Percentiles rank a stretch among this genome's conserved stretches.
Evolutionary conservation across 768 basidiomycete genomes (phyloP).

Genomic region (Kwoniella botswanensis): DNA sequence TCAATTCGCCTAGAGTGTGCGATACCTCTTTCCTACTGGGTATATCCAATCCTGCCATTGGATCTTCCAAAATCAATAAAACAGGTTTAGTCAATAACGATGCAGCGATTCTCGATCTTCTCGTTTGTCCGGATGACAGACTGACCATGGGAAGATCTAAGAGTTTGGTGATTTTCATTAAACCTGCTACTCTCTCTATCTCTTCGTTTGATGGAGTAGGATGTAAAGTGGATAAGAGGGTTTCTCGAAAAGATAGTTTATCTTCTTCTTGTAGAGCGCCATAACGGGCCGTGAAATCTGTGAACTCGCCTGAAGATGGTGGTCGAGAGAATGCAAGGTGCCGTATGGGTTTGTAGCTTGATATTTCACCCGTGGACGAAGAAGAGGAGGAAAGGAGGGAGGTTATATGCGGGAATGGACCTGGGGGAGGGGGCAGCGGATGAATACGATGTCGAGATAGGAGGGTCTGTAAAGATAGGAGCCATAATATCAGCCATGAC

Average conservation of each 20-base stretch:
- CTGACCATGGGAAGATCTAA: conserved; percentile 85
- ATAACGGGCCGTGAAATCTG: conserved; percentile 91
- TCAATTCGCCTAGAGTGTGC: conserved; percentile 48
- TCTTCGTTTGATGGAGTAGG: conserved; percentile 34
- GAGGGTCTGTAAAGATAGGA: conserved; percentile 62
- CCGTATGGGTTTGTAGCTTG: conserved; percentile 69
- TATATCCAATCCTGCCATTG: conserved; percentile 61
- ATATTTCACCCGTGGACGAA: conserved; percentile 63
- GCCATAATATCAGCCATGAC: no score
- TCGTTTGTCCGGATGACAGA: conserved; percentile 88
- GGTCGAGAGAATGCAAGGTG: conserved; percentile 58
- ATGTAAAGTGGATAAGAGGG: conserved; percentile 58
- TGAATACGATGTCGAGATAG: conserved; percentile 73
- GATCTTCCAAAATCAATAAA: conserved; percentile 87
- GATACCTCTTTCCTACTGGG: conserved; percentile 48
- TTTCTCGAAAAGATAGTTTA: conserved; percentile 73
- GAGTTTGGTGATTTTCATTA: conserved; percentile 67
- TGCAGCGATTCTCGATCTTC: conserved; percentile 79
- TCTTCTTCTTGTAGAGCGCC: conserved; percentile 87
- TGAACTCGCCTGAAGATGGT: conserved; percentile 69
- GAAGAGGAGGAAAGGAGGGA: conserved; percentile 41
- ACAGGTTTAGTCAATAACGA: conserved; percentile 74
- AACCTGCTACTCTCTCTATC: conserved; percentile 66
- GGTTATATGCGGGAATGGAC: conserved; percentile 77
- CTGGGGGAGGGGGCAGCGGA: conserved; percentile 68